Evolutionary conservation across 1,284 basidiomycete species (phyloP), one percentile per base, ranked within the genome.

Genomic region (Amylostereum chailletii): DNA sequence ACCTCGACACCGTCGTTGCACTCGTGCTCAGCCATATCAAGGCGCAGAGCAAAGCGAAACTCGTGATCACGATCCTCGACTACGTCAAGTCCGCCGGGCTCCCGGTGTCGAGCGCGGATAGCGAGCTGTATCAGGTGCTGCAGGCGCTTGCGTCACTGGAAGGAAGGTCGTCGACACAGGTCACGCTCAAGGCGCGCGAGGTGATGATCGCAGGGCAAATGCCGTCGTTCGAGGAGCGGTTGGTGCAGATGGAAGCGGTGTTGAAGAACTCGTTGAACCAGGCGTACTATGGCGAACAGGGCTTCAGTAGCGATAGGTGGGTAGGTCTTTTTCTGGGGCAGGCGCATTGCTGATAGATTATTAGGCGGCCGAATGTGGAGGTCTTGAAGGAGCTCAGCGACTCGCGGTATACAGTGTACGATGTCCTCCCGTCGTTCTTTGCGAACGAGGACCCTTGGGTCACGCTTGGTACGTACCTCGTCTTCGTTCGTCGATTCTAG

Each of bases 381-480:
- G 78, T 93, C 33, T 75, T 99, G 58, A 85, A 86, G 61, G 96
- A 99, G 70, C 80, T 99, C 42, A 91, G 89, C 56, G 96, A 99
- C 71, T 97, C 94, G 31, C 81, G 91, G 52, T 96, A 94, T 72
- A 95, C 92, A 27, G 94, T 99, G 33, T 99, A 89, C 68, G 95
- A 99, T 63, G 96, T 99, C 8, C 77, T 99, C 51, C 91, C 94
- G 11, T 80, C 90, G 9, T 99, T 99, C 79, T 99, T 98, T 77
- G 83, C 81, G 55, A 87, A 94, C 63, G 66, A 76, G 34, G 92
- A 97, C 60, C 78, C 84, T 45, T 86, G 86, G 76, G 81, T 98
- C 53, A 81, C 84, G 30, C 80, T 96, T 43, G 85, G 88, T 89
- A 53, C 45, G 79, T 65, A 8, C 38, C n/a, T n/a, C 47, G 43